Percentiles rank a stretch among this genome's conserved stretches.
phyloP scores from a whole-genome alignment of 2,329 filamentous ascomycete species.

The Calycina herbarum region DNA sequence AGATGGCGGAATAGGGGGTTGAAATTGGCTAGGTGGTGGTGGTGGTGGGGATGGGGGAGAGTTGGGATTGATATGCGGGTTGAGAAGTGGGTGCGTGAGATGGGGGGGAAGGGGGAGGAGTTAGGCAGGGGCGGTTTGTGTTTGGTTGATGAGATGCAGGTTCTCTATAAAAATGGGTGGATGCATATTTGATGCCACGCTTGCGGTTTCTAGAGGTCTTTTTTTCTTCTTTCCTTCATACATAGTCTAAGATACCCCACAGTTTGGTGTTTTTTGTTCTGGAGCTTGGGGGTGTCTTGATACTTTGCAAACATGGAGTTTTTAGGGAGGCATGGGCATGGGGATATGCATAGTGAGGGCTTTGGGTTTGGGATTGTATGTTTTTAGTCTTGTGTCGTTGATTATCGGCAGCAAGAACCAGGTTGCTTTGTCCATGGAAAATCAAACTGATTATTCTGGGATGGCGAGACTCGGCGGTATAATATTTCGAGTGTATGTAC shows the following conservation, averaged over 20 bases:
- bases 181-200: slow-evolving; percentile 43
- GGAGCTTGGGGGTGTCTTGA: no score
- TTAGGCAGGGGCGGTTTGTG: slow-evolving; percentile 48
- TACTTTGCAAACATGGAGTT: no score
- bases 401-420: no score
- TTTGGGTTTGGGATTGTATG: no score
- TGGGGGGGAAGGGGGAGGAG: slow-evolving; percentile 39
- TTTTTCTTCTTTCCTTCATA: no score
- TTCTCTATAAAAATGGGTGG: slow-evolving; percentile 58
- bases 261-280: neutral
- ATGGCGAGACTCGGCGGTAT: no score
- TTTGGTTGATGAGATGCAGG: slow-evolving; percentile 62
- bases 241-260: neutral
- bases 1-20: slow-evolving; percentile 46
- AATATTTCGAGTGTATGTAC: no score
- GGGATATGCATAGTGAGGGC: no score
- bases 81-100: slow-evolving; percentile 28
- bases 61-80: slow-evolving; percentile 27
- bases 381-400: no score
- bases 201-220: neutral
- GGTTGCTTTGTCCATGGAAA: no score
- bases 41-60: slow-evolving; percentile 32
- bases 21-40: slow-evolving; percentile 40
- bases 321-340: no score
- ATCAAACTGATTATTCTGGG: no score